Evolutionary conservation across 306 rosid genomes (phyloP).

Genomic region (Astragalus membranaceus): DNA sequence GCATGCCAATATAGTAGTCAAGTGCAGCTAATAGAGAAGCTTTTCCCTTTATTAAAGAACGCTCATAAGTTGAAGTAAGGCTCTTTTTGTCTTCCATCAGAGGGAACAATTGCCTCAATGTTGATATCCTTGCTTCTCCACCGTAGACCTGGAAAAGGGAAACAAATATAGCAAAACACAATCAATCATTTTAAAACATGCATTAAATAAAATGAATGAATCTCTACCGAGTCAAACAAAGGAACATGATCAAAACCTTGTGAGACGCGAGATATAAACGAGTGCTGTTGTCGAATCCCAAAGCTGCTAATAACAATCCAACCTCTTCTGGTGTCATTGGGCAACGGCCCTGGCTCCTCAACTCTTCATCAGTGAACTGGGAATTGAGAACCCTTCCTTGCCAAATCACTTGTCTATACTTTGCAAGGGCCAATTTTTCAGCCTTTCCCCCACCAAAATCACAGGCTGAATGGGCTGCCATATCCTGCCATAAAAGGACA

Average conservation of each 20-base stretch:
- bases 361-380: conserved; percentile 90
- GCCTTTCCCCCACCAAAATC: conserved; percentile 98
- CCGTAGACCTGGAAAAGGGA: conserved; percentile 75
- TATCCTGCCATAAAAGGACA: conserved; percentile 53
- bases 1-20: conserved; percentile 87
- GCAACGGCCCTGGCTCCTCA: conserved; percentile 96
- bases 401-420: conserved; percentile 88
- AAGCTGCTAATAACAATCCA: conserved; percentile 82
- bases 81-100: conserved; percentile 92
- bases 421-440: conserved; percentile 84
- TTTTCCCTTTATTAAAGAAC: conserved; percentile 72
- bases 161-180: neutral
- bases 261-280: conserved; percentile 95
- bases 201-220: neutral
- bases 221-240: neutral
- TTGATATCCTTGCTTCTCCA: conserved; percentile 85
- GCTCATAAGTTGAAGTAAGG: conserved; percentile 68
- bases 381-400: conserved; percentile 98
- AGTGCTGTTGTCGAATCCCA: conserved; percentile 90
- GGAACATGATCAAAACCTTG: conserved; percentile 54
- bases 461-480: conserved; percentile 99
- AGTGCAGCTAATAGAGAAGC: conserved; percentile 95
- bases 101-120: conserved; percentile 69
- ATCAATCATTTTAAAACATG: conserved; percentile 1
- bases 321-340: conserved; percentile 98